Percentiles rank a stretch among this genome's conserved stretches.
Conservation (phyloP, 202 grass and related monocot species). For the Musa balbisiana region DNA sequence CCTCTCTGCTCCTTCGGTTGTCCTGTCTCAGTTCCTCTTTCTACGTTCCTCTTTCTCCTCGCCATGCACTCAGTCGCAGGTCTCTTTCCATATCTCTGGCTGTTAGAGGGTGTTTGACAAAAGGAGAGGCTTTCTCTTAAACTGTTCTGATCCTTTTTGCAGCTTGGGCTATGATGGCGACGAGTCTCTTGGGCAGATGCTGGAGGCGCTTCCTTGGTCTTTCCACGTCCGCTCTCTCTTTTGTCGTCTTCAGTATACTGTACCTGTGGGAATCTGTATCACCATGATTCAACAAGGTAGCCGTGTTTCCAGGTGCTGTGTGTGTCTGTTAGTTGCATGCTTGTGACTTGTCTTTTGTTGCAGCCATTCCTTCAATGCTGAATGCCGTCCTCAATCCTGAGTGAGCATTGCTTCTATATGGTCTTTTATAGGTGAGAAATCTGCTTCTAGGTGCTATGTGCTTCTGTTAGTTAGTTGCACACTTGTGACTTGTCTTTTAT, state of each 20-base stretch:
- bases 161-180: constrained; percentile 61
- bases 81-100: constrained; percentile 8
- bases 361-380: constrained; percentile 65
- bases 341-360: constrained; percentile 30
- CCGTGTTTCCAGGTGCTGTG: neutral
- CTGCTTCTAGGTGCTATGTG: neutral
- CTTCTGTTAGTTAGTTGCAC: too few species aligned
- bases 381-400: constrained; percentile 84
- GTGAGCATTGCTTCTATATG: constrained; percentile 76
- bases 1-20: constrained; percentile 46
- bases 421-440: constrained; percentile 65
- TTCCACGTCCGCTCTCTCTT: constrained; percentile 47
- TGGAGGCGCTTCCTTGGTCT: constrained; percentile 69
- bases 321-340: neutral
- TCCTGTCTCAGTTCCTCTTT: constrained; percentile 63
- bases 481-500: neutral
- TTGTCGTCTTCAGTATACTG: constrained; percentile 89
- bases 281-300: constrained; percentile 62
- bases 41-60: constrained; percentile 52
- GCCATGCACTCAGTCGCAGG: constrained; percentile 82
- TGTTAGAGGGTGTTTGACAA: neutral
- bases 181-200: constrained; percentile 52
- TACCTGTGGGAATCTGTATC: constrained; percentile 71
- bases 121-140: constrained; percentile 11
- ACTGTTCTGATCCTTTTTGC: neutral